These are phyloP conservation scores for Monilinia aucupariae DNA, from an alignment of 2,329 filamentous ascomycete species.

Conservation along the genomic window DNA sequence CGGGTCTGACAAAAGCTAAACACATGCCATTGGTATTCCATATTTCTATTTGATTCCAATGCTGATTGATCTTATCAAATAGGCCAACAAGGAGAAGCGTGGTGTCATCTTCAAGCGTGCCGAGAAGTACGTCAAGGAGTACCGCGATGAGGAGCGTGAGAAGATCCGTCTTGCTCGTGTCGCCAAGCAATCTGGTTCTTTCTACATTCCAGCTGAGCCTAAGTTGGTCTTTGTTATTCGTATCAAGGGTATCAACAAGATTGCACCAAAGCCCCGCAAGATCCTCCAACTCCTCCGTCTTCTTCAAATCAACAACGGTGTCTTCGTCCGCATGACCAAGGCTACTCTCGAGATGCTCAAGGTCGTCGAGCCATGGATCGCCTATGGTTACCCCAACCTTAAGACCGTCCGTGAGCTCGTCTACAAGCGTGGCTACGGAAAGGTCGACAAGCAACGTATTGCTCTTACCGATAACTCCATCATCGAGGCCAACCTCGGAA, in stretches of 20 bases:
- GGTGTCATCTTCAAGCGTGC: conserved; percentile 99
- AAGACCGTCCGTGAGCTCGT: conserved; percentile 98
- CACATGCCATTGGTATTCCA: conserved; percentile 24
- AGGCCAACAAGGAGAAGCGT: conserved; percentile 99
- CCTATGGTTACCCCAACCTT: conserved; percentile 99
- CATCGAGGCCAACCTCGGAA: conserved; percentile 92
- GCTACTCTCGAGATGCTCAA: conserved; percentile 96
- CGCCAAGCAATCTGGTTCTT: conserved; percentile 86
- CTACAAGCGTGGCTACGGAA: conserved; percentile 99
- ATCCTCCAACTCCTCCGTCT: conserved; percentile 99
- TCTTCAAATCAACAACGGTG: conserved; percentile 99
- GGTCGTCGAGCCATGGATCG: conserved; percentile 97
- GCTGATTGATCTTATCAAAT: conserved; percentile 39
- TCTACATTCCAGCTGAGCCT: conserved; percentile 90
- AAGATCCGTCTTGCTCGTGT: conserved; percentile 88
- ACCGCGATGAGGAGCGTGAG: conserved; percentile 96
- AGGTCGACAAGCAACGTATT: conserved; percentile 97
- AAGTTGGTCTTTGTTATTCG: conserved; percentile 97
- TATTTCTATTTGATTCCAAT: conserved; percentile 20
- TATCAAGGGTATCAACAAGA: conserved; percentile 99
- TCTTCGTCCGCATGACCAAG: conserved; percentile 97
- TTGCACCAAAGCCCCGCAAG: conserved; percentile 99
- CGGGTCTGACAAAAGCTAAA: conserved; percentile 71
- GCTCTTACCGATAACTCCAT: conserved; percentile 96
- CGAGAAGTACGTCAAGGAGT: conserved; percentile 99